Percentiles rank a stretch among this genome's conserved stretches.
Evolutionary conservation across 371 early-diverging fungal species (phyloP).

Genomic region (Mortierella sp.): DNA sequence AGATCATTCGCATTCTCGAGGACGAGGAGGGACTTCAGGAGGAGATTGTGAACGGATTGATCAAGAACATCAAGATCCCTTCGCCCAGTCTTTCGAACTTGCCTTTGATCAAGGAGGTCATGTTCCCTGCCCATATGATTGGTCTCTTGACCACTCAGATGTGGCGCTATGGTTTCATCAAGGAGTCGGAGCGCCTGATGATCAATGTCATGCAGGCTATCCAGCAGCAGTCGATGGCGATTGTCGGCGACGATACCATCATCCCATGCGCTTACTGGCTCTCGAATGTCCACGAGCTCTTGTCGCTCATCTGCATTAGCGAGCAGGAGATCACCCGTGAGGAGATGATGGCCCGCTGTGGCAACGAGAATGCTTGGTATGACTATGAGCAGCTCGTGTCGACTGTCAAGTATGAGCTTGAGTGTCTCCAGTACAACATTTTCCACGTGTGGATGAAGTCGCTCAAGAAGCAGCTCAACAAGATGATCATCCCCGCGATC

Average conservation of each 20-base stretch:
- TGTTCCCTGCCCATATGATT: constrained; percentile 93
- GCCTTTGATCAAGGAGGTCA: constrained; percentile 83
- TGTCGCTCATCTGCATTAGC: constrained; percentile 57
- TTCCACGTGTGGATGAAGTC: constrained; percentile 87
- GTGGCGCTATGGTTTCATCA: constrained; percentile 81
- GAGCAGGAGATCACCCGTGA: constrained; percentile 19
- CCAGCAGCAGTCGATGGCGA: constrained; percentile 59
- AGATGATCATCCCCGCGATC: constrained; percentile 91
- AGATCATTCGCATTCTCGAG: constrained; percentile 13
- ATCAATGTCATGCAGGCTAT: constrained; percentile 85
- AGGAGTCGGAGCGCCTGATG: constrained; percentile 79
- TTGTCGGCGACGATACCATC: constrained; percentile 63
- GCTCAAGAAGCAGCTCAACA: constrained; percentile 86
- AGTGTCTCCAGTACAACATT: constrained; percentile 58
- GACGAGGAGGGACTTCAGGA: constrained; percentile 76
- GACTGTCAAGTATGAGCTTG: constrained; percentile 5
- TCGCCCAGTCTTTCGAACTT: constrained; percentile 82
- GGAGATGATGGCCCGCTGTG: constrained; percentile 24
- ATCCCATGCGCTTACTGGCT: constrained; percentile 82
- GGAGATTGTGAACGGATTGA: constrained; percentile 86
- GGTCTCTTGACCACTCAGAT: constrained; percentile 83
- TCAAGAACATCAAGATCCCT: constrained; percentile 85
- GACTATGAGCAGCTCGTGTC: constrained; percentile 4
- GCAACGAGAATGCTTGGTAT: constrained; percentile 14
- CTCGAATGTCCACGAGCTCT: constrained; percentile 88